A percentile compares a stretch with the other conserved stretches of the same genome.
Conservation (phyloP, 805 yeast genomes). For the Lipomyces japonicus region DNA sequence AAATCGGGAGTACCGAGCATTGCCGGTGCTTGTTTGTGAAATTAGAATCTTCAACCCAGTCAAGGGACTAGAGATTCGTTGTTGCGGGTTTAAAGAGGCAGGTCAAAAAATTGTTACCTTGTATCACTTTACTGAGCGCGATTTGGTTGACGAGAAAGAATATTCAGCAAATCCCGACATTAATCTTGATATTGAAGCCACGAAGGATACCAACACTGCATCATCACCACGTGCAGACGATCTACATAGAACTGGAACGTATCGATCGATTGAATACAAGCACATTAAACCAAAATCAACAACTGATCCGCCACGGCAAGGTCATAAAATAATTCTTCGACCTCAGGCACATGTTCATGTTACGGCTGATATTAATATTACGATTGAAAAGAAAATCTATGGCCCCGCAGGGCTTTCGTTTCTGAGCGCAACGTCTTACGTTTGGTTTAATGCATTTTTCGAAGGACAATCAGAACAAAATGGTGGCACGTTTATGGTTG, state of each 20-base stretch:
- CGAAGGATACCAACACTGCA: neutral
- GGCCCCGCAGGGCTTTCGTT: constrained; percentile 25
- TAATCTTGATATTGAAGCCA: neutral
- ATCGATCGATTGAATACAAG: constrained; percentile 1
- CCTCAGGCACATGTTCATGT: constrained; percentile 21
- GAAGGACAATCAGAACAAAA: constrained; percentile 39
- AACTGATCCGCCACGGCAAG: constrained; percentile 2
- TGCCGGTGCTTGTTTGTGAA: constrained; percentile 26
- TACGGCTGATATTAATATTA: constrained; percentile 28
- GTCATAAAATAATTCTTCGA: constrained; percentile 17
- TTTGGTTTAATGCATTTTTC: constrained; percentile 47
- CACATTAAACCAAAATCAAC: neutral
- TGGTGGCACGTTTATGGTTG: constrained; percentile 28
- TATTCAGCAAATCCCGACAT: neutral
- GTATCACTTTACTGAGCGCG: constrained; percentile 17
- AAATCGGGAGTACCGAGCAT: constrained; percentile 23
- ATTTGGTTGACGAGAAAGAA: constrained; percentile 3
- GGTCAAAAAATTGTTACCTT: constrained; percentile 22
- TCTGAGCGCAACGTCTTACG: constrained; percentile 34
- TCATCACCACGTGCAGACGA: too few species aligned
- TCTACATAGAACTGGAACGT: constrained; percentile 11
- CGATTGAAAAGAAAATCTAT: constrained; percentile 23
- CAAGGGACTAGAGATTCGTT: constrained; percentile 28
- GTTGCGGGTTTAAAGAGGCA: constrained; percentile 25
- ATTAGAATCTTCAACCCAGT: constrained; percentile 26